A percentile compares a stretch with the other conserved stretches of the same genome.
Evolutionary conservation across 176 grass and related monocot genomes (phyloP).

Genomic region (Urochloa ruziziensis): DNA sequence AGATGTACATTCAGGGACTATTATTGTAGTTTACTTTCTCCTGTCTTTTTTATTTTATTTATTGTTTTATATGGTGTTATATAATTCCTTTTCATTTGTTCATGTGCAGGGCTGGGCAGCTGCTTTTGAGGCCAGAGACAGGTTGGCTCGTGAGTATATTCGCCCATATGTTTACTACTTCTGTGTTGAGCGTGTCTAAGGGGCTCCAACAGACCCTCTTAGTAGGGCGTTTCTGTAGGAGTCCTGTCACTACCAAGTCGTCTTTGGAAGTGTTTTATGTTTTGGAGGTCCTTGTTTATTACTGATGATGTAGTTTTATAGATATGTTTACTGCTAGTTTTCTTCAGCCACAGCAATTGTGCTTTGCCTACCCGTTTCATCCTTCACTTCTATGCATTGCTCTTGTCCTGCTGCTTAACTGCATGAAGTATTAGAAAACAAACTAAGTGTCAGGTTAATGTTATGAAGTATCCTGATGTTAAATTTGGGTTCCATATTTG

Average conservation of each 20-base stretch:
- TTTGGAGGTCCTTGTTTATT: neutral
- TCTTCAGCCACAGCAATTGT: neutral
- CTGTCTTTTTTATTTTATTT: neutral
- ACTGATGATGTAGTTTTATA: neutral
- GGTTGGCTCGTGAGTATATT: slow-evolving; percentile 12
- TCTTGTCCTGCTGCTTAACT: neutral
- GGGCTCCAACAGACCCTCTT: neutral
- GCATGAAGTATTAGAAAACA: neutral
- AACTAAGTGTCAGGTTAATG: neutral
- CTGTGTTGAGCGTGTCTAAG: neutral
- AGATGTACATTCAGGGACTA: neutral
- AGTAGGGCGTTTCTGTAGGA: neutral
- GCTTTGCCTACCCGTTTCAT: neutral
- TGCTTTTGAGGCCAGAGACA: neutral
- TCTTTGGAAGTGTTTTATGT: neutral
- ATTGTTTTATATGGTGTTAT: neutral
- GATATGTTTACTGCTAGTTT: neutral
- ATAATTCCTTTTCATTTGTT: neutral
- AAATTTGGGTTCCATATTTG: neutral
- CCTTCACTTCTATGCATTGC: too few species aligned
- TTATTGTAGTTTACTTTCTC: neutral
- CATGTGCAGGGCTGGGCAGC: neutral
- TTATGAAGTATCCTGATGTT: neutral
- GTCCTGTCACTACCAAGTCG: neutral
- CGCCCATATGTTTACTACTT: neutral